Evolutionary conservation across 2,329 filamentous ascomycete genomes (phyloP), one percentile per base, ranked within the genome.

Genomic region (Ciborinia camelliae): DNA sequence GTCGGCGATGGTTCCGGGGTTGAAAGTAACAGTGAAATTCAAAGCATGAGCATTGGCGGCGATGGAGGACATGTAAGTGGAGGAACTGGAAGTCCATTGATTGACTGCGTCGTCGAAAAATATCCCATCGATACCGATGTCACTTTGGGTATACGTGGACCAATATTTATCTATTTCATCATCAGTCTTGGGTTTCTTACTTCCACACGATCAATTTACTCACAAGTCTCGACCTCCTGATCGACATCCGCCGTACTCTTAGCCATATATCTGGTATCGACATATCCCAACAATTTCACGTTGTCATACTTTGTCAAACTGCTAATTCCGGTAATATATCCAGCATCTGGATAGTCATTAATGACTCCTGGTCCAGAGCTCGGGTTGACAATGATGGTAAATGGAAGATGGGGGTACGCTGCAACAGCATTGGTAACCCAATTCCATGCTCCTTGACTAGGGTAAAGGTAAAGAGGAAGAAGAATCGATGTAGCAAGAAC

Each of bases 311-410:
- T n/a, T 2, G 47, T 64, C 39, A 64, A 48, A 14, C 15, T 53
- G 6, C n/a, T 23, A 15, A 64, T 47, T 0, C 45, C 63, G 7
- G 28, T 1, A 4, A 64, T 64, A 18, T 53, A 64, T 3, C n/a
- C 57, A 28, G 28, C 5, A 9, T 35, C 55, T 4, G 55, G 63
- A 12, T 54, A 64, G 1, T 15, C 18, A 37, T 60, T 30, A 1
- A 23, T 3, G 4, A 2, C n/a, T 6, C 47, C 63, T 14, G 63
- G 57, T 14, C 63, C 55, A 48, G 37, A 28, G 20, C 15, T 28
- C 6, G 63, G 63, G 1, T 64, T 64, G 55, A 64, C 23, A 41
- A 64, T 64, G n/a, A 64, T 9, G 37, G 47, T 64, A 23, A 64
- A 64, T 14, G 47, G 18, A n/a, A 64, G 28, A 4, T 47, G 37